phyloP scores from a whole-genome alignment of 2,329 filamentous ascomycete genomes.

The Colletotrichum limetticola region DNA sequence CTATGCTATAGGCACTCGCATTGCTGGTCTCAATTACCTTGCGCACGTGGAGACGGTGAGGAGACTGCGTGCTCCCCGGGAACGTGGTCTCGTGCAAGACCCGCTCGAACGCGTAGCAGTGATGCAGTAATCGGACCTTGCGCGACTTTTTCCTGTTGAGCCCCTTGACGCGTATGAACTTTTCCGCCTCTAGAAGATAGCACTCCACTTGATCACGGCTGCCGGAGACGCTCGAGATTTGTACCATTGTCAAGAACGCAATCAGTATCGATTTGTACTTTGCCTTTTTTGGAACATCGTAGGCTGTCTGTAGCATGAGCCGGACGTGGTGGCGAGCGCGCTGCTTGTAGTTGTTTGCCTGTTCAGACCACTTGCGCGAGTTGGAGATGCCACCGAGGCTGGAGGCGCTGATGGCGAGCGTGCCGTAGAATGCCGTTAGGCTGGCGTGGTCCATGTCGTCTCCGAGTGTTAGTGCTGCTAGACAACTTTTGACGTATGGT shows the following conservation, averaged over 20 bases:
- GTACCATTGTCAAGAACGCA: not conserved
- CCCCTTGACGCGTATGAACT: constrained; percentile 50
- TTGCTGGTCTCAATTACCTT: constrained; percentile 37
- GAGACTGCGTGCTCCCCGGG: constrained; percentile 35
- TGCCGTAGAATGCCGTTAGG: constrained; percentile 49
- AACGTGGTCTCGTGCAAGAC: constrained; percentile 52
- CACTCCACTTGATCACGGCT: constrained; percentile 37
- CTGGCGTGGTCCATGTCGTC: constrained; percentile 47
- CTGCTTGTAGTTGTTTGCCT: constrained; percentile 34
- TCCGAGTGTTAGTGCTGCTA: constrained; percentile 49
- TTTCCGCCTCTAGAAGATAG: constrained; percentile 52
- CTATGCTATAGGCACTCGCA: constrained; percentile 35
- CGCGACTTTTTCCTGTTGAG: constrained; percentile 50
- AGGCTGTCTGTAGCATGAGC: not conserved
- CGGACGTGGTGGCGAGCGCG: not conserved
- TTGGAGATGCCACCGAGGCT: constrained; percentile 44
- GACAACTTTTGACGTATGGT: constrained; percentile 46
- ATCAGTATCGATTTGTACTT: not conserved
- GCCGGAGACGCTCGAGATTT: not conserved
- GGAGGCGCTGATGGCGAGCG: constrained; percentile 51
- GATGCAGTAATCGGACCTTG: constrained; percentile 53
- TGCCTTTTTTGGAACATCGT: not conserved
- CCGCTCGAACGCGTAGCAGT: constrained; percentile 52
- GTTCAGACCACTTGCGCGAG: constrained; percentile 44
- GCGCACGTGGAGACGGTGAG: constrained; percentile 35